Percentiles rank a stretch among this genome's conserved stretches.
Conservation (phyloP, 2,329 filamentous ascomycete species). For the Helminthosporium solani region DNA sequence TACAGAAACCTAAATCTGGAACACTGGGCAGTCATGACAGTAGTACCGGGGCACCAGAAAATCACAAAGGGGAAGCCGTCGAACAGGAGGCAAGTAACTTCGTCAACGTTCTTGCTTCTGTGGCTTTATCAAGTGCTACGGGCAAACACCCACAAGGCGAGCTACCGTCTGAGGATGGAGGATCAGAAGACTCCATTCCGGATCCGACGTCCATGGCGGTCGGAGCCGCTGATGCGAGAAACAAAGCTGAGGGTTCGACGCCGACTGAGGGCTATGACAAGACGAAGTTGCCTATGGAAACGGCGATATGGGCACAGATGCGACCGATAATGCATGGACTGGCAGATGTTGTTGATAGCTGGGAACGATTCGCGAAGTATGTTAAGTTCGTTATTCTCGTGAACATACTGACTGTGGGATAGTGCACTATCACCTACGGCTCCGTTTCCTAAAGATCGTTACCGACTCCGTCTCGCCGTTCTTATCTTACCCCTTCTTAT, state of each 20-base stretch:
- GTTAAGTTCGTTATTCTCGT: constrained; percentile 13
- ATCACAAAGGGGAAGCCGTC: constrained; percentile 78
- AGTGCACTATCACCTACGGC: constrained; percentile 51
- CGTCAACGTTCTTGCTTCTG: constrained; percentile 69
- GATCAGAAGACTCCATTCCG: constrained; percentile 56
- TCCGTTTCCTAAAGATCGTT: constrained; percentile 49
- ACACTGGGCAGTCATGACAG: constrained; percentile 75
- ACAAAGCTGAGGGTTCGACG: constrained; percentile 54
- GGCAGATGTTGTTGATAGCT: constrained; percentile 60
- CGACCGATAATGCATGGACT: constrained; percentile 69
- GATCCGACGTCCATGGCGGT: constrained; percentile 61
- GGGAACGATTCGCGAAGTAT: constrained; percentile 64
- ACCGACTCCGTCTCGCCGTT: constrained; percentile 49
- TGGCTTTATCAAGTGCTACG: constrained; percentile 72
- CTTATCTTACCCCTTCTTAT: constrained; percentile 48
- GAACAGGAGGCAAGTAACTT: constrained; percentile 83
- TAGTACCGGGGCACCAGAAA: constrained; percentile 78
- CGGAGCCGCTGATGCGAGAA: constrained; percentile 56
- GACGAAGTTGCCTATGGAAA: constrained; percentile 75
- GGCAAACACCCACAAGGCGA: constrained; percentile 73
- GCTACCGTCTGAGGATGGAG: constrained; percentile 46
- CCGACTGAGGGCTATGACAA: constrained; percentile 63
- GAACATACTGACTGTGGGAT: constrained; percentile 3
- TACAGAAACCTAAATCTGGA: constrained; percentile 75
- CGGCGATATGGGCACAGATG: constrained; percentile 75